A percentile compares a stretch with the other conserved stretches of the same genome.
phyloP scores from a whole-genome alignment of 2,329 filamentous ascomycete species.

The Reticulascus tulasneorum region DNA sequence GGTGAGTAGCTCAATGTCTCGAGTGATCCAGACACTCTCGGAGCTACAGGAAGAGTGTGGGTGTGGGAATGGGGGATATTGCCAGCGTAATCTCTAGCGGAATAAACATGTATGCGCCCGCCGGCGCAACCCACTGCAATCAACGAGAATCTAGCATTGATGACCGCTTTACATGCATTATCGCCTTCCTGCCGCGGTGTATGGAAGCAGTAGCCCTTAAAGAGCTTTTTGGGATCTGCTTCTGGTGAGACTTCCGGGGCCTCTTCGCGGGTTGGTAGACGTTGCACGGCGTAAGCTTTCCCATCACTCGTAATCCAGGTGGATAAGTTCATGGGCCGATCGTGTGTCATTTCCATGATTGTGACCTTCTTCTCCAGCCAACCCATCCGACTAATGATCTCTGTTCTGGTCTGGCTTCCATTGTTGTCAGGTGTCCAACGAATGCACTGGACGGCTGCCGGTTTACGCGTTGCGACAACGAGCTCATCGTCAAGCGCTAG shows the following conservation, averaged over 20 bases:
- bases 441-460: conserved; percentile 94
- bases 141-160: conserved; percentile 93
- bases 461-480: conserved; percentile 85
- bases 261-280: conserved; percentile 43
- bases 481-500: conserved; percentile 90
- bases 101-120: conserved; percentile 83
- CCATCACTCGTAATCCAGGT: conserved; percentile 91
- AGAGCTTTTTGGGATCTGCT: conserved; percentile 60
- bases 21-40: conserved; percentile 63
- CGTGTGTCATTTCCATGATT: conserved; percentile 83
- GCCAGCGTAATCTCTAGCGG: conserved; percentile 85
- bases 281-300: conserved; percentile 85
- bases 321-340: conserved; percentile 92
- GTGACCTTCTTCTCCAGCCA: conserved; percentile 77
- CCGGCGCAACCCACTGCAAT: conserved; percentile 81
- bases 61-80: conserved; percentile 86
- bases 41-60: conserved; percentile 66
- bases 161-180: conserved; percentile 68
- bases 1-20: conserved; percentile 82
- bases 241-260: neutral
- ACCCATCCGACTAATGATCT: conserved; percentile 80
- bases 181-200: conserved; percentile 56
- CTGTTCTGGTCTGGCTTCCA: conserved; percentile 83
- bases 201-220: conserved; percentile 90
- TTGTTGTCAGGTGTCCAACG: conserved; percentile 83